These are phyloP conservation scores for Alternaria sp. DNA, from an alignment of 2,329 filamentous ascomycete species.

Conservation along the genomic window DNA sequence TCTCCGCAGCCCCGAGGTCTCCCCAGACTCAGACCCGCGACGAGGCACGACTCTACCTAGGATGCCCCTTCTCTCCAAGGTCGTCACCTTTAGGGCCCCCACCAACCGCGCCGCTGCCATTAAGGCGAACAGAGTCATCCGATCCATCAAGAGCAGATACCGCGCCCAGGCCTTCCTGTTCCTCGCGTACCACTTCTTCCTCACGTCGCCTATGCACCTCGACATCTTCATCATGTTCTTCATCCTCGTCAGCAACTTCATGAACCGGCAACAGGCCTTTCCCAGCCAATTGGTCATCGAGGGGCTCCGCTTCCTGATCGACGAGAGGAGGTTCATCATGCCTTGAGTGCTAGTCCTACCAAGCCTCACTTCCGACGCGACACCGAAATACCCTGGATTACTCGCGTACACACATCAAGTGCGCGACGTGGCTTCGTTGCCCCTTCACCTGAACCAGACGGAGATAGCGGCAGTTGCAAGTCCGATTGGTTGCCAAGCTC, in stretches of 20 bases:
- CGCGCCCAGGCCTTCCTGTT: slow-evolving; percentile 41
- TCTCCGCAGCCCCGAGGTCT: slow-evolving; percentile 2
- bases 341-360: slow-evolving; percentile 15
- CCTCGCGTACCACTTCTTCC: slow-evolving; percentile 44
- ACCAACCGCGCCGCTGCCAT: slow-evolving; percentile 24
- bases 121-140: slow-evolving; percentile 32
- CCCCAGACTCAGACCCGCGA: not conserved
- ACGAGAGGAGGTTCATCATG: slow-evolving; percentile 35
- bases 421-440: not conserved
- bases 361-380: not conserved
- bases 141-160: slow-evolving; percentile 38
- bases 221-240: slow-evolving; percentile 44
- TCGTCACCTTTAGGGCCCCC: slow-evolving; percentile 19
- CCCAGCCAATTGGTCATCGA: slow-evolving; percentile 35
- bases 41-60: not conserved
- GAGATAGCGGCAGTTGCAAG: slow-evolving; percentile 24
- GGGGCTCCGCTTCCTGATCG: slow-evolving; percentile 33
- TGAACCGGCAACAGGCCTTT: slow-evolving; percentile 40
- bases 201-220: slow-evolving; percentile 36
- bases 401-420: not conserved
- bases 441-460: slow-evolving; percentile 11
- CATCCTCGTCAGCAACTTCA: slow-evolving; percentile 46
- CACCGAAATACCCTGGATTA: not conserved
- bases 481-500: slow-evolving; percentile 39
- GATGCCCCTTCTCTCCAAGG: slow-evolving; percentile 23